phyloP scores from a whole-genome alignment of 2,329 filamentous ascomycete species.

The Colletotrichum filicis region DNA sequence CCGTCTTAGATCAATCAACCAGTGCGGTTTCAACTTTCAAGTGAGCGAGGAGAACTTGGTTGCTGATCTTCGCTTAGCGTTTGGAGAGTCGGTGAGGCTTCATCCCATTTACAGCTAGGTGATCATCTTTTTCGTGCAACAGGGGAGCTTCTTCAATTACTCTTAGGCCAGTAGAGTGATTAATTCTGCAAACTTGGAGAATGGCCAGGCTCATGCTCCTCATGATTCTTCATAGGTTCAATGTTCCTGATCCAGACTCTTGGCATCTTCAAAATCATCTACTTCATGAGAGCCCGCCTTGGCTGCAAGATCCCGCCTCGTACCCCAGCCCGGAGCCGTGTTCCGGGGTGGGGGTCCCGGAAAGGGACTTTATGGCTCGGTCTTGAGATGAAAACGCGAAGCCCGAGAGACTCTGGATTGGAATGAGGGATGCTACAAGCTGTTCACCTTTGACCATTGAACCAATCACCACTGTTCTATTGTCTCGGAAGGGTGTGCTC shows the following conservation, averaged over 20 bases:
- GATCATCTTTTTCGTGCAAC: too few relatives aligned
- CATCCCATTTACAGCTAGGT: background rate
- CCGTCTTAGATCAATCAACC: background rate
- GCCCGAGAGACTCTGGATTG: conserved; percentile 14
- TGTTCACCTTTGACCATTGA: background rate
- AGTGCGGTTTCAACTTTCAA: background rate
- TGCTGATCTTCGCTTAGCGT: background rate
- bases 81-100: background rate
- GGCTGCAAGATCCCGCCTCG: background rate
- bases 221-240: too few relatives aligned
- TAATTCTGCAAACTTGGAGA: background rate
- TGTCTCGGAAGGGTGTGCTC: conserved; percentile 17
- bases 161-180: background rate
- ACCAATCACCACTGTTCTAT: background rate
- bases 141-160: background rate
- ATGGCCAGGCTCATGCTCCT: background rate
- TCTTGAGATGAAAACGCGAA: conserved; percentile 29
- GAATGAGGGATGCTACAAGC: background rate
- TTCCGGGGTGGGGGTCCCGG: conserved; percentile 10
- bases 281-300: background rate
- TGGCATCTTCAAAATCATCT: background rate
- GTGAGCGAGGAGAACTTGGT: background rate
- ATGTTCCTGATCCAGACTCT: background rate
- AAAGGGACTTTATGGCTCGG: conserved; percentile 8
- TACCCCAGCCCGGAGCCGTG: background rate